phyloP scores from a whole-genome alignment of 2,329 filamentous ascomycete species.

The Ascochyta koolunga region DNA sequence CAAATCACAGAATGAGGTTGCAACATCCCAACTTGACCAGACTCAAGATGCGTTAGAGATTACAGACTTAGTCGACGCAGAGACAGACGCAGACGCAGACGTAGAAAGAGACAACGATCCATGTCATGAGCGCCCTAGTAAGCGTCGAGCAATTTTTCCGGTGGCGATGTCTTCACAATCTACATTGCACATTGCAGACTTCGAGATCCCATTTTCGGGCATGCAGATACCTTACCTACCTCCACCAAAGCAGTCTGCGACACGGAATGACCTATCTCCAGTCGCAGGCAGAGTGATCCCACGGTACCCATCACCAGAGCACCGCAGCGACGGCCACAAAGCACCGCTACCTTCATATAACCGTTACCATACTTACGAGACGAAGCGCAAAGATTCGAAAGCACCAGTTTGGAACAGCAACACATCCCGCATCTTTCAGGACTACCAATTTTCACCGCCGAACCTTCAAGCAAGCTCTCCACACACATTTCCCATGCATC shows the following conservation, averaged over 20 bases:
- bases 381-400: background rate
- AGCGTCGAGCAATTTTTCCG: constrained; percentile 9
- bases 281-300: background rate
- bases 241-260: background rate
- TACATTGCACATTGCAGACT: background rate
- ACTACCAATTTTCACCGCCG: background rate
- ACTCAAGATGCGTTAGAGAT: background rate
- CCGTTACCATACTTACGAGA: background rate
- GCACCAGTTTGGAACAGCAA: background rate
- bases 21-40: background rate
- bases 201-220: background rate
- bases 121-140: constrained; percentile 2
- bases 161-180: background rate
- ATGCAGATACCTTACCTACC: background rate
- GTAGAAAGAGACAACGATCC: constrained; percentile 15
- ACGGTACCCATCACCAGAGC: background rate
- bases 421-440: background rate
- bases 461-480: background rate
- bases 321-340: constrained; percentile 6
- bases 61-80: no score
- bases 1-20: background rate
- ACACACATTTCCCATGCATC: background rate
- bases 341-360: background rate
- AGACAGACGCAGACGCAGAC: background rate
- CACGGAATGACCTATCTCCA: background rate